These are phyloP conservation scores for Aphanomyces astaci DNA, from an alignment of 352 stramenopile genomes.

Conservation along the genomic window DNA sequence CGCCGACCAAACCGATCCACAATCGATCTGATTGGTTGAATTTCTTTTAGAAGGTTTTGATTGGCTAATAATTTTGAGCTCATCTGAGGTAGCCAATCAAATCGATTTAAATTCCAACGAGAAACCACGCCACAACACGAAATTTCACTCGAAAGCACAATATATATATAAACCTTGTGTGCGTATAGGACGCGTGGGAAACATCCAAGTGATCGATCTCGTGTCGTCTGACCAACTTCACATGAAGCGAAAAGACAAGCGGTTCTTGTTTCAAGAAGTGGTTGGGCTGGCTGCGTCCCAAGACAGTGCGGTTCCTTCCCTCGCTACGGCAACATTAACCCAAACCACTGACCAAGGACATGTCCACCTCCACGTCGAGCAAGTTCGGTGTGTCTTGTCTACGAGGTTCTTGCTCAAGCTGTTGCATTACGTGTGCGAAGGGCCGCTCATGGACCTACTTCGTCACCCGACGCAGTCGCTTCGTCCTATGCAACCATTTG, in stretches of 20 bases:
- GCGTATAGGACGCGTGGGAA: conserved; percentile 42
- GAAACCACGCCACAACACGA: no score
- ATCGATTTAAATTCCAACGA: no score
- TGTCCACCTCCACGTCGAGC: background rate
- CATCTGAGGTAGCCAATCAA: no score
- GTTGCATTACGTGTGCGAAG: conserved; percentile 19
- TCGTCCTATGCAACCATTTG: background rate
- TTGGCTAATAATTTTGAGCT: no score
- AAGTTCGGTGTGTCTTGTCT: conserved; percentile 7
- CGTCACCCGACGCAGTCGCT: background rate
- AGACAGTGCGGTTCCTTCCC: background rate
- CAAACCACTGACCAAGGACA: background rate
- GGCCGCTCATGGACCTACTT: conserved; percentile 10
- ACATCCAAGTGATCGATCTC: conserved; percentile 70
- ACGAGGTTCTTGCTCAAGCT: conserved; percentile 20
- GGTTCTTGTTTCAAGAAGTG: conserved; percentile 21
- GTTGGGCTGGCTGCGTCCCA: background rate
- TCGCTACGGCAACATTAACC: background rate
- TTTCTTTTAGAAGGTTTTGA: no score
- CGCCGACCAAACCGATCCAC: no score
- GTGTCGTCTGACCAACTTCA: conserved; percentile 20
- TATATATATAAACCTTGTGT: no score
- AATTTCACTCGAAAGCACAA: no score
- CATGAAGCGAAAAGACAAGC: conserved; percentile 19
- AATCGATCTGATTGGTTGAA: no score